Base-by-base conservation (phyloP, 2,329 filamentous ascomycete genomes). In the Talaromyces sp. region DNA sequence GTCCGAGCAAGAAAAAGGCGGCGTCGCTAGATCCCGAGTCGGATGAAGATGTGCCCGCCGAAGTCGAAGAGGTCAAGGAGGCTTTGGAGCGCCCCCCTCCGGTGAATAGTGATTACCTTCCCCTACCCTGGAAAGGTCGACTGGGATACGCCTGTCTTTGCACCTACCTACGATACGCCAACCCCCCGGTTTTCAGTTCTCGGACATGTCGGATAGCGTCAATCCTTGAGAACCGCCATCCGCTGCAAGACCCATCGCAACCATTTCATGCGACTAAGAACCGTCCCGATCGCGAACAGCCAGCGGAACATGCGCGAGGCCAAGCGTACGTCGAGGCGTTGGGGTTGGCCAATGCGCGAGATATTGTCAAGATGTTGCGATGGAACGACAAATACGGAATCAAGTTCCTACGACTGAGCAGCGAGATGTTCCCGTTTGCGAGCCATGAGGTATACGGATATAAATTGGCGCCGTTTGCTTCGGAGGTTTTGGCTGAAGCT, bases 401-500 rank as follows among this genome's bases (percentile, higher is more conserved):
- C 78, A 93, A 88, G 70, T 97, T 98, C 75, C 87, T 98, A 86
- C 87, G 94, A 1, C 82, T 98, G 22, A 96, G 92, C 70, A 96
- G 92, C 63, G 94, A 97, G 71, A 97, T 97, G 91, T 98, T 98
- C 69, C 94, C 94, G 0, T 97, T 97, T 75, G 94, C 94, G 1
- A 96, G 91, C 69, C 94, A 98, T 72, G 85, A 86, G 27, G 90
- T 92, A 67, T 90, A 96, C 69, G 94, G 93, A 0, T 98, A 98
- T 77, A 90, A 87, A 70, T 83, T 98, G 13, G 89, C 88, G 0
- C 89, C 91, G 0, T 97, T 97, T 74, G 94, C 93, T 0, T 87
- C 90, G 0, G 89, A 93, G 15, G 87, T 86, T 0, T 82, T 98
- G 10, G 89, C 86, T 2, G 89, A 93, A 69, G 91, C 87, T 8